phyloP scores from a whole-genome alignment of 2,329 filamentous ascomycete genomes.

The Scorias spongiosa region DNA sequence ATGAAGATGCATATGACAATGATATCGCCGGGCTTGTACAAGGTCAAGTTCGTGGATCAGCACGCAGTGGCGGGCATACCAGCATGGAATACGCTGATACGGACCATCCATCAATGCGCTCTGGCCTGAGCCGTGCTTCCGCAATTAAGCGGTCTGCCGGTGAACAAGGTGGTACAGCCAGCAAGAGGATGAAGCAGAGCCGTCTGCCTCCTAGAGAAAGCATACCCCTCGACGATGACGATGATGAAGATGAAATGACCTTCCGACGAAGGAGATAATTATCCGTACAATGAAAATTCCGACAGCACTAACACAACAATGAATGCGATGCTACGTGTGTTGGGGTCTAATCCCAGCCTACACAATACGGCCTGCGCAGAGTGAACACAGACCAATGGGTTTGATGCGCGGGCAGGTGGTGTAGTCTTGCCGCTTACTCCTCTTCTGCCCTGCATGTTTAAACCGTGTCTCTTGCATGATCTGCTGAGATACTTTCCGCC shows the following conservation, averaged over 20 bases:
- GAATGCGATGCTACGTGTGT: no score
- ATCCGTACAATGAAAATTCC: no score
- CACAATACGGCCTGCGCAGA: no score
- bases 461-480: no score
- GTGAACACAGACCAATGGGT: no score
- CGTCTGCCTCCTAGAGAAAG: slow-evolving; percentile 4
- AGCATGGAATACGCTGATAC: slow-evolving; percentile 5
- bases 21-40: neutral
- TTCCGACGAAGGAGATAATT: slow-evolving; percentile 32
- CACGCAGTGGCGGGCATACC: slow-evolving; percentile 5
- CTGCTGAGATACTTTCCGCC: no score
- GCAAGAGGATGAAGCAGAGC: slow-evolving; percentile 19
- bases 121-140: neutral
- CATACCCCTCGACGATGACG: slow-evolving; percentile 23
- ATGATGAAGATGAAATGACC: slow-evolving; percentile 42
- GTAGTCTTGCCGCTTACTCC: no score
- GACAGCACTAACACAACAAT: no score
- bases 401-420: no score
- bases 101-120: slow-evolving; percentile 7
- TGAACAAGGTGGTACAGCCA: slow-evolving; percentile 8
- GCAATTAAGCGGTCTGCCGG: slow-evolving; percentile 12
- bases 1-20: slow-evolving; percentile 12
- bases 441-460: no score
- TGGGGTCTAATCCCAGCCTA: no score
- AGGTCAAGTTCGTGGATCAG: slow-evolving; percentile 1